Base-by-base conservation (phyloP, 2,329 filamentous ascomycete species). In the Neonectria hederae region DNA sequence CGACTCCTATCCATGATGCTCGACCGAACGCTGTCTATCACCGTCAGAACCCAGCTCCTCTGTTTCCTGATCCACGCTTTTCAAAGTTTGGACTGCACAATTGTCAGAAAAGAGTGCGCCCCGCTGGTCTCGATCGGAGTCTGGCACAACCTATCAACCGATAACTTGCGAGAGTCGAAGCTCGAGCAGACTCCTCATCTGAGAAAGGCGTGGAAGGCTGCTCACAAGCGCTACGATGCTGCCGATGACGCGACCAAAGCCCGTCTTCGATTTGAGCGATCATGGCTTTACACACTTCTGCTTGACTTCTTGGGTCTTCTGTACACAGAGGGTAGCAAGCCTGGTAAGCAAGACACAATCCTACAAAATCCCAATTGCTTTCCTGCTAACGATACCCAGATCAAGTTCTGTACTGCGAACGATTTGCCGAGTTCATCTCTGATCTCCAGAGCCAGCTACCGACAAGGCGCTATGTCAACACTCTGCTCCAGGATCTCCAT, bases 21-120 rank as follows among this genome's bases (percentile, higher is more conserved):
- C 71, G 92, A 95, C 75, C 83, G 81, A 66, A 89, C 90, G 2
- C 80, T 94, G 21, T 84, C 90, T 22, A 81, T 86, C 40, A 82
- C 84, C 28, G 86, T 97, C 59, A 89, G 93, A 65, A 92, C 91
- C 9, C 90, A 97, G 56, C 87, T 98, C n/a, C 83, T 99, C 22
- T 91, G 88, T 24, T 98, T 98, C 79, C 85, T 98, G 66, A 97
- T 97, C 54, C 89, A 90, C 69, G 92, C 95, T 38, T 99, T 97
- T 76, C 94, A 98, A 78, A 97, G 94, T 51, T 84, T 99, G 32
- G 97, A 99, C 77, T 94, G 90, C 76, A 87, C 88, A 40, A 87
- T 97, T 60, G 92, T 99, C 54, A 90, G 96, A 67, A 98, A 97
- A 78, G 96, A 99, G 83, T 98, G 96, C 79, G 96, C 95, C 7